Evolutionary conservation across 2,329 filamentous ascomycete species (phyloP).

Genomic region (Scytalidium lignicola): DNA sequence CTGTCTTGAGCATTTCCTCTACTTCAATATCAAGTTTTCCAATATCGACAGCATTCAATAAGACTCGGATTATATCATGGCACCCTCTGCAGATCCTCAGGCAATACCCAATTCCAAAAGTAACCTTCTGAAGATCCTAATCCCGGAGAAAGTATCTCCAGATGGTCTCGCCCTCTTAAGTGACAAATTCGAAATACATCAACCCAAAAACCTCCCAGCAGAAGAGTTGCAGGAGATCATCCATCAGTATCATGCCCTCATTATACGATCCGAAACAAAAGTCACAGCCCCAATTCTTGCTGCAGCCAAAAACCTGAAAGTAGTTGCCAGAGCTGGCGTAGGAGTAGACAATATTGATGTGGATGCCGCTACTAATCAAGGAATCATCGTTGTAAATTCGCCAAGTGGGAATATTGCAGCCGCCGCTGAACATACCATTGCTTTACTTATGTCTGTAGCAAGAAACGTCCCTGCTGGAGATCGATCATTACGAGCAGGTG

Average conservation of each 20-base stretch:
- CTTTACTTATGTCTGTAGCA: conserved; percentile 68
- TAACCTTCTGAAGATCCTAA: conserved; percentile 47
- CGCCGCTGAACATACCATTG: conserved; percentile 73
- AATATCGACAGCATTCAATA: too few species aligned
- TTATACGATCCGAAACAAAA: conserved; percentile 77
- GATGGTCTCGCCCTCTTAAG: conserved; percentile 69
- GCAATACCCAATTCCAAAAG: too few species aligned
- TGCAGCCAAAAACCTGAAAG: conserved; percentile 64
- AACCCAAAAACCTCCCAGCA: conserved; percentile 55
- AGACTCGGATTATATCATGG: too few species aligned
- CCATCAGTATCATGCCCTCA: conserved; percentile 67
- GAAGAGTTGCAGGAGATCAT: conserved; percentile 64
- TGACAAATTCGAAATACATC: conserved; percentile 64
- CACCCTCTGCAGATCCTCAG: too few species aligned
- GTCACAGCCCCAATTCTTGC: conserved; percentile 64
- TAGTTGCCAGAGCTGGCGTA: conserved; percentile 75
- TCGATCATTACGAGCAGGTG: conserved; percentile 62
- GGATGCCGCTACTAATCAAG: conserved; percentile 62
- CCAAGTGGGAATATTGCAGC: conserved; percentile 77
- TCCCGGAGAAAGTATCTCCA: conserved; percentile 75
- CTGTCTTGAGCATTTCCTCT: too few species aligned
- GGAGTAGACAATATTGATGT: conserved; percentile 82
- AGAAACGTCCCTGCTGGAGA: conserved; percentile 69
- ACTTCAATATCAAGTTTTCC: too few species aligned
- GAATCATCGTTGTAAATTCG: conserved; percentile 76